Conservation (phyloP, 2,329 filamentous ascomycete genomes). For the Emericellopsis atlantica region DNA sequence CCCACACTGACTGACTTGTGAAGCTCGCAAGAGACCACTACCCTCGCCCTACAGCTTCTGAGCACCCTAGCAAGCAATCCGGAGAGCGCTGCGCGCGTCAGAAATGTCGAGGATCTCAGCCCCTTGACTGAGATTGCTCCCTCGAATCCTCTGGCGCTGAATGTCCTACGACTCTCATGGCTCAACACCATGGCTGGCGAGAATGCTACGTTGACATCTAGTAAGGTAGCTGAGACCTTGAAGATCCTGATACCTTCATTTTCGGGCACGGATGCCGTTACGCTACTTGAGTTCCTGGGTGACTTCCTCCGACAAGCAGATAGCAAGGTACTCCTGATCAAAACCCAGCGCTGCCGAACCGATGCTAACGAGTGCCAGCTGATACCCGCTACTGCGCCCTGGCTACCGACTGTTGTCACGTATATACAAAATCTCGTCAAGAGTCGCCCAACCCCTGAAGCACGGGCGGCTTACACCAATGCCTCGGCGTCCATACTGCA, state of each 20-base stretch:
- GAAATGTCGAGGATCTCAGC: constrained; percentile 35
- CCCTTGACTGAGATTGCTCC: constrained; percentile 45
- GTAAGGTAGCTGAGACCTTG: constrained; percentile 18
- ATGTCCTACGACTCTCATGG: constrained; percentile 45
- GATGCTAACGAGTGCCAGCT: constrained; percentile 18
- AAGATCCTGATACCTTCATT: constrained; percentile 38
- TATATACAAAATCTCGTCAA: constrained; percentile 41
- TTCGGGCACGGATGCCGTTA: constrained; percentile 46
- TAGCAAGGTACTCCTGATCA: constrained; percentile 22
- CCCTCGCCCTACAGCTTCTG: constrained; percentile 43
- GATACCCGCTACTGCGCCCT: constrained; percentile 34
- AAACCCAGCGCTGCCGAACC: too few relatives aligned
- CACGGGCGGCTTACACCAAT: constrained; percentile 46
- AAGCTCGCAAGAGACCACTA: constrained; percentile 39
- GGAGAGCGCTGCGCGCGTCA: constrained; percentile 34
- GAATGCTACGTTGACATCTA: constrained; percentile 11
- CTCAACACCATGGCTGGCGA: constrained; percentile 27
- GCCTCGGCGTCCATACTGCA: constrained; percentile 45
- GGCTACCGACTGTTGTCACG: constrained; percentile 33
- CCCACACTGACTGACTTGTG: background rate
- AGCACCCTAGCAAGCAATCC: constrained; percentile 38
- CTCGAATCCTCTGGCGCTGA: constrained; percentile 36
- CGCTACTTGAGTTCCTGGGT: constrained; percentile 43
- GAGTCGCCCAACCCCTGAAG: constrained; percentile 39
- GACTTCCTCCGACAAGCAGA: constrained; percentile 36